These are phyloP conservation scores for Russula abietina DNA, from an alignment of 768 basidiomycete species.

Conservation along the genomic window DNA sequence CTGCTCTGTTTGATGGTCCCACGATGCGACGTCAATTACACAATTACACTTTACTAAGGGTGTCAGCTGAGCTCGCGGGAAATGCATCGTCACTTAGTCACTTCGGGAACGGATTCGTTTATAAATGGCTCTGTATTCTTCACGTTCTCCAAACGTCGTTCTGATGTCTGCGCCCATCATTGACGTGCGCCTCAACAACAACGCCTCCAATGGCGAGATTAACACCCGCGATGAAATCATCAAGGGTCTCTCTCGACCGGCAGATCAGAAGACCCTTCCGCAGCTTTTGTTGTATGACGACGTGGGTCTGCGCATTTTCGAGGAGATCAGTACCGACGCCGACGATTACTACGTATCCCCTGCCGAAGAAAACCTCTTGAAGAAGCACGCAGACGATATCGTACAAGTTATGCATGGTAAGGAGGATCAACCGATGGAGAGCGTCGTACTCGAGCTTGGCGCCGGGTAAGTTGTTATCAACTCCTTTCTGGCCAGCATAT, in stretches of 20 bases:
- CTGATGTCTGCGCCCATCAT: constrained; percentile 38
- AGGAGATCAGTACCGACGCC: constrained; percentile 71
- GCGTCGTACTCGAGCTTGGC: constrained; percentile 83
- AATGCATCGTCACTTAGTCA: neutral
- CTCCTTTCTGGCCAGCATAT: no score
- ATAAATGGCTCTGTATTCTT: constrained; percentile 4
- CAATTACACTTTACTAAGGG: neutral
- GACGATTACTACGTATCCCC: constrained; percentile 86
- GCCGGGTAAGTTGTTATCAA: constrained; percentile 62
- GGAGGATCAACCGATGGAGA: constrained; percentile 32
- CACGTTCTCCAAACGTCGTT: neutral
- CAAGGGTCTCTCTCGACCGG: constrained; percentile 49
- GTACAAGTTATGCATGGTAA: constrained; percentile 58
- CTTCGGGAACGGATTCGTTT: neutral
- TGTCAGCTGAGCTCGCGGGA: constrained; percentile 10
- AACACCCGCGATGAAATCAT: constrained; percentile 43
- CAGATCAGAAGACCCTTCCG: constrained; percentile 59
- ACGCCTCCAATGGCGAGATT: constrained; percentile 30
- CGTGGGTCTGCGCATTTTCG: constrained; percentile 77
- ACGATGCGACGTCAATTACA: neutral
- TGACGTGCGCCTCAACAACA: constrained; percentile 41
- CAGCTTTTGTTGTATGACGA: constrained; percentile 86
- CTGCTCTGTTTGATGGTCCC: neutral
- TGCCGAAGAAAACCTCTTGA: constrained; percentile 83
- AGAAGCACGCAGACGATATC: constrained; percentile 66